A percentile compares a stretch with the other conserved stretches of the same genome.
phyloP scores from a whole-genome alignment of 169 alveolate genomes.

The Condylostoma magnum region DNA sequence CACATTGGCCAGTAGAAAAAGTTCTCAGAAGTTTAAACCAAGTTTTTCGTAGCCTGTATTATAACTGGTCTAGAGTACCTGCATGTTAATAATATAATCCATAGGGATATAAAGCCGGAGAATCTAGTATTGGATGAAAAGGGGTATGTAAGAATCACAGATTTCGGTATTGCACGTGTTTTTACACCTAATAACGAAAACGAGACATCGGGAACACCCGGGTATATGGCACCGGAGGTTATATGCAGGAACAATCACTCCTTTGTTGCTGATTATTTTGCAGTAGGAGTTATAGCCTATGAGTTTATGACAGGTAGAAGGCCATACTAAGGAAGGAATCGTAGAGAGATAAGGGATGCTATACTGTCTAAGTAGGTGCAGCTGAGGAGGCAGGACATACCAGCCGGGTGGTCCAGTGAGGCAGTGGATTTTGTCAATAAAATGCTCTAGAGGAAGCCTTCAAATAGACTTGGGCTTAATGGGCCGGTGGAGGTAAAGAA shows the following conservation, averaged over 20 bases:
- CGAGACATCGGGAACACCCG: conserved; percentile 78
- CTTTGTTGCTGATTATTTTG: conserved; percentile 61
- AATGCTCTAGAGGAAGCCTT: conserved; percentile 73
- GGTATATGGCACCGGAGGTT: conserved; percentile 80
- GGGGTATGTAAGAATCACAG: conserved; percentile 60
- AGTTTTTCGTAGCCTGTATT: conserved; percentile 63
- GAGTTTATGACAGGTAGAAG: conserved; percentile 72
- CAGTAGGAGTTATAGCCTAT: conserved; percentile 68
- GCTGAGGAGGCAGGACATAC: conserved; percentile 41
- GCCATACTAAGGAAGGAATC: conserved; percentile 72
- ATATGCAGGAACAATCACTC: conserved; percentile 67
- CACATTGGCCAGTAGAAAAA: conserved; percentile 38
- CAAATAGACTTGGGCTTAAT: conserved; percentile 68
- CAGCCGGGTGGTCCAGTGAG: conserved; percentile 47
- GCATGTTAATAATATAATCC: conserved; percentile 58
- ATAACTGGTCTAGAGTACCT: conserved; percentile 50
- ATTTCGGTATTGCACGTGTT: conserved; percentile 64
- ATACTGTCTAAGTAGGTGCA: conserved; percentile 52
- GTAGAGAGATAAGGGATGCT: conserved; percentile 55
- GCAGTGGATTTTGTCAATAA: conserved; percentile 60
- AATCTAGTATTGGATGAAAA: conserved; percentile 57
- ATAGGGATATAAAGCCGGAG: conserved; percentile 75
- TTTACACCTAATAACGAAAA: conserved; percentile 49
- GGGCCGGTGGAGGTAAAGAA: conserved; percentile 80
- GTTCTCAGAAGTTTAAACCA: conserved; percentile 55